Conservation (phyloP, 805 yeast genomes). For the Phaffomyces antillensis region DNA sequence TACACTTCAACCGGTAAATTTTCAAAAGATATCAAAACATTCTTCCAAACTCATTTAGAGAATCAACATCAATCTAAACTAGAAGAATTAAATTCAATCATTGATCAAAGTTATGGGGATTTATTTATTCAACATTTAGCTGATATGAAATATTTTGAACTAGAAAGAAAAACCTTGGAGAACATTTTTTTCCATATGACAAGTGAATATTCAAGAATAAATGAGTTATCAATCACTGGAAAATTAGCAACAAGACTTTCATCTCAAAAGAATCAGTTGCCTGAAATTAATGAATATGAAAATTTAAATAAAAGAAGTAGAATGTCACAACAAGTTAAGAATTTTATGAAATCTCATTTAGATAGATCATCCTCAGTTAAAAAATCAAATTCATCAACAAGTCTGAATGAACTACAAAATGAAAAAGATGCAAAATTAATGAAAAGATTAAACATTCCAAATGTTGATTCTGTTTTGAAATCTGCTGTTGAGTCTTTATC, state of each 20-base stretch:
- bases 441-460: constrained; percentile 29
- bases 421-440: constrained; percentile 3
- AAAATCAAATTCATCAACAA: constrained; percentile 16
- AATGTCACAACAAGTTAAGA: constrained; percentile 41
- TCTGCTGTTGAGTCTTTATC: constrained; percentile 73
- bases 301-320: constrained; percentile 28
- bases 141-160: constrained; percentile 60
- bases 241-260: constrained; percentile 21
- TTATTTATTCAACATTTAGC: constrained; percentile 63
- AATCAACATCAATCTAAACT: constrained; percentile 30
- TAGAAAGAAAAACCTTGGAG: constrained; percentile 65
- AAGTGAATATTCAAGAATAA: constrained; percentile 23
- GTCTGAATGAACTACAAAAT: constrained; percentile 3
- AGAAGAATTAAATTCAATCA: constrained; percentile 36
- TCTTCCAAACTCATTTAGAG: constrained; percentile 38
- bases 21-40: constrained; percentile 58
- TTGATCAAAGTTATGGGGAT: constrained; percentile 71
- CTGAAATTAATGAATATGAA: constrained; percentile 22
- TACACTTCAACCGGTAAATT: constrained; percentile 52
- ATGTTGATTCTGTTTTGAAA: constrained; percentile 58
- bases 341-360: constrained; percentile 47
- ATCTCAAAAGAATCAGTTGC: not conserved
- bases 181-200: constrained; percentile 27
- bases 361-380: constrained; percentile 34
- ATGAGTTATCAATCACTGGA: constrained; percentile 27